A percentile compares a stretch with the other conserved stretches of the same genome.
Evolutionary conservation across 306 rosid species (phyloP).

Genomic region (Cucumis melo): DNA sequence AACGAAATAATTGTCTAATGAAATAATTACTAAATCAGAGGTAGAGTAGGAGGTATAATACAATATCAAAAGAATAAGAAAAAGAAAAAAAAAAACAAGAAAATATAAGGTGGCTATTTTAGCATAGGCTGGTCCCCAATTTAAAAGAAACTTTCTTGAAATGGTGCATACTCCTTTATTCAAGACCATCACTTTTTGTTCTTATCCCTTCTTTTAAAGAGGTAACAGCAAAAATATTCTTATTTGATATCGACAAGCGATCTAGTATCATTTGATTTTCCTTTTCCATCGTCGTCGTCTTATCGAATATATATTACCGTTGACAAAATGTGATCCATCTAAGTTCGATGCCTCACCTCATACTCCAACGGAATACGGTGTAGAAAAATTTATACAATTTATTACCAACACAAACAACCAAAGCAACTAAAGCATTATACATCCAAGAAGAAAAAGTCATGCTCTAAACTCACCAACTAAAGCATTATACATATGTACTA

Average conservation of each 20-base stretch:
- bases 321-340: not conserved
- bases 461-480: too few relatives aligned
- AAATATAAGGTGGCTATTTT: not conserved
- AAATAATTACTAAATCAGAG: too few relatives aligned
- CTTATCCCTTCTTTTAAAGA: not conserved
- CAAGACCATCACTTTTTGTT: not conserved
- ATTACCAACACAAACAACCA: too few relatives aligned
- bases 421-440: too few relatives aligned
- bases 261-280: not conserved
- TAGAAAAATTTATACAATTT: too few relatives aligned
- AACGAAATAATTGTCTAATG: too few relatives aligned
- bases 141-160: not conserved
- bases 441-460: too few relatives aligned
- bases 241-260: not conserved
- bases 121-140: not conserved
- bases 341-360: too few relatives aligned
- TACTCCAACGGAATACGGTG: too few relatives aligned
- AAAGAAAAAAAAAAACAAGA: not conserved
- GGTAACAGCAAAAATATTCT: not conserved
- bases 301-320: too few relatives aligned
- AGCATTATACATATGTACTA: too few relatives aligned
- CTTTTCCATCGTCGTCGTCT: not conserved
- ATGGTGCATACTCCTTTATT: not conserved
- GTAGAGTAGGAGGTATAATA: too few relatives aligned
- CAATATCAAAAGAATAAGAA: not conserved